Base-by-base conservation (phyloP, 805 yeast species). In the Candida awuae region DNA sequence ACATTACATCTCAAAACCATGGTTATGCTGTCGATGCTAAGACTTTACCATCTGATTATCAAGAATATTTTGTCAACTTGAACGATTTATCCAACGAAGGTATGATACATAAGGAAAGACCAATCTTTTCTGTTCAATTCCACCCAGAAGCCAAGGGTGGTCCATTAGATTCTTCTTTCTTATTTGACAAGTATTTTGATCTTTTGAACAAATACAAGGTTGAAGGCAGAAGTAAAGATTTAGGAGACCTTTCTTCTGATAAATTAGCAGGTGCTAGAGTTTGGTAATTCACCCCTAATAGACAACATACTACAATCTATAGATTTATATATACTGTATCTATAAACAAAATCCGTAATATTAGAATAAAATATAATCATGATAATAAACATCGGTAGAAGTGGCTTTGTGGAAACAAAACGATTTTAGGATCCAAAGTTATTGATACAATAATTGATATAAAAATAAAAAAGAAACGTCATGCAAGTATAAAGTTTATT, bases 91-190 rank as follows among this genome's bases (percentile, higher is more conserved):
- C 95, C 39, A 92, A 92, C 63, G 99, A 92, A 67, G 99, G 99
- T 54, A 87, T 92, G 95, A 81, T 78, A 54, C 98, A 92, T 63
- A 72, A 68, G 41, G 58, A 75, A 29, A 81, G 76, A 61, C 99
- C 99, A 37, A 84, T 90, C 40, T 92, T 90, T 67, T 85, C 96
- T 28, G 86, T 96, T 2, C 98, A 92, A 65, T 92, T 92, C 74
- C 99, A 92, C 62, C 99, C 99, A 35, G 99, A 92, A 65, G 97
- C 98, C 42, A 90, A 87, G 67, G 97, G 98, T 53, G 99, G 99
- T 52, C 99, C 99, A 43, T 72, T 83, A 54, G 99, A 92, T 63
- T 84, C 96, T 12, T 74, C 86, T 3, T 85, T 77, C 65, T 69
- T 92, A 62, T 92, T 92, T 53, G 97, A 92, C 69, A 85, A 79